Percentiles rank a stretch among this genome's conserved stretches.
These are phyloP conservation scores for Boletus speciosus DNA, from an alignment of 768 basidiomycete genomes.

Conservation along the genomic window DNA sequence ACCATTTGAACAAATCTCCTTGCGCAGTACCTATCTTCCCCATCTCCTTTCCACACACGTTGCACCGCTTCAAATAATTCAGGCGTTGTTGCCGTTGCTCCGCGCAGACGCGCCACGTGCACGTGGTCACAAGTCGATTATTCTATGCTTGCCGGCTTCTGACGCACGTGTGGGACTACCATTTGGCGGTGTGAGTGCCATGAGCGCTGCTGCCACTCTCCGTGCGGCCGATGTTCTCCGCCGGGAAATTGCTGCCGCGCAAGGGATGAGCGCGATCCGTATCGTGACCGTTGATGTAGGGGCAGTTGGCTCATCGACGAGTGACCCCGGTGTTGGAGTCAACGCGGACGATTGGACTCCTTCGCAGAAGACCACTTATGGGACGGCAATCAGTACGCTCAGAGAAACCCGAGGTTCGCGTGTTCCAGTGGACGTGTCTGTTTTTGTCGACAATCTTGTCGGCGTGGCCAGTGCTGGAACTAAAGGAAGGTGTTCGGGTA, in stretches of 20 bases:
- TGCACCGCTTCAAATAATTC: slow-evolving; percentile 72
- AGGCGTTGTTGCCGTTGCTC: slow-evolving; percentile 71
- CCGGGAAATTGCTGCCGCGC: slow-evolving; percentile 67
- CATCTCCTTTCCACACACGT: slow-evolving; percentile 74
- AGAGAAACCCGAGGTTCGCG: slow-evolving; percentile 43
- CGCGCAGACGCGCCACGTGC: slow-evolving; percentile 60
- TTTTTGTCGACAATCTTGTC: slow-evolving; percentile 58
- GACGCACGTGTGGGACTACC: slow-evolving; percentile 75
- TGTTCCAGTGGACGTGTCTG: slow-evolving; percentile 51
- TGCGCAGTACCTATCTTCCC: slow-evolving; percentile 60
- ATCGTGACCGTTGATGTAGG: slow-evolving; percentile 77
- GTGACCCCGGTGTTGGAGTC: slow-evolving; percentile 36
- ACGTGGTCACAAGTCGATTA: slow-evolving; percentile 45
- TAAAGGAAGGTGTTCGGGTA: slow-evolving; percentile 36
- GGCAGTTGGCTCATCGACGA: slow-evolving; percentile 33
- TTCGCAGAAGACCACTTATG: slow-evolving; percentile 71
- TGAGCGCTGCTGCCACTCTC: slow-evolving; percentile 72
- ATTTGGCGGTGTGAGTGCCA: slow-evolving; percentile 58
- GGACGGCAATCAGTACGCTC: slow-evolving; percentile 58
- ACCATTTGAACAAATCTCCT: slow-evolving; percentile 68
- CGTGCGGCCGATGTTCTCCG: slow-evolving; percentile 72
- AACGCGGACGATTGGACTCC: slow-evolving; percentile 71
- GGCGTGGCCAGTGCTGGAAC: slow-evolving; percentile 57
- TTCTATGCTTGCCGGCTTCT: slow-evolving; percentile 72
- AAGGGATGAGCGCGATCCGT: slow-evolving; percentile 50